Conservation (phyloP, 108 stramenopile genomes). For the Ochromonas danica region DNA sequence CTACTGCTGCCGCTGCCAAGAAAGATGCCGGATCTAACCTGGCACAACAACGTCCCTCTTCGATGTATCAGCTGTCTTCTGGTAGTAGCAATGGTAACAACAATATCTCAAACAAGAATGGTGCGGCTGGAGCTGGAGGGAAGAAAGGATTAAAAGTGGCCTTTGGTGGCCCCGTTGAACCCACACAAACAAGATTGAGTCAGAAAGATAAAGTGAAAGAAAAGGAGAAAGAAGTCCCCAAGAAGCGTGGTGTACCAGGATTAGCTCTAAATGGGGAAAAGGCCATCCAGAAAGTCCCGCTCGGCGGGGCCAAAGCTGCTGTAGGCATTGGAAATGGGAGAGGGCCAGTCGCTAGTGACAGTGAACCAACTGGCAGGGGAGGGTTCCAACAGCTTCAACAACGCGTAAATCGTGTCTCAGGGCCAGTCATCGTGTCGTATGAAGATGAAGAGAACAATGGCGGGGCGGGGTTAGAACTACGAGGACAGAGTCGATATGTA, state of each 20-base stretch:
- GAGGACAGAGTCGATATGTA: slow-evolving; percentile 4
- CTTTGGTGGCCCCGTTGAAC: neutral
- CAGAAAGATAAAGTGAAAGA: no score
- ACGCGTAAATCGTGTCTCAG: neutral
- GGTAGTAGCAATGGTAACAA: neutral
- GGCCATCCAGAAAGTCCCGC: neutral
- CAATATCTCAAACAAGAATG: no score
- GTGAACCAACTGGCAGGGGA: no score
- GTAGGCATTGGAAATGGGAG: neutral
- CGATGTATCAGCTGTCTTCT: neutral
- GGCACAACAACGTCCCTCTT: neutral
- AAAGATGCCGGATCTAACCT: neutral
- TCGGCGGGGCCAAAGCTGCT: neutral
- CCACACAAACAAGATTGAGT: neutral
- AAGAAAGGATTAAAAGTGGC: neutral
- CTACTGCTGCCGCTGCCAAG: neutral
- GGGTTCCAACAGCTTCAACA: neutral
- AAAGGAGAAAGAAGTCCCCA: neutral
- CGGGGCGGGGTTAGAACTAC: neutral
- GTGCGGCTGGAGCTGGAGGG: neutral
- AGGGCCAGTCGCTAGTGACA: neutral
- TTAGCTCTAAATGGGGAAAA: neutral
- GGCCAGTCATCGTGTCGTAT: slow-evolving; percentile 4
- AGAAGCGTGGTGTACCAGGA: neutral
- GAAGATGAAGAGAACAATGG: neutral